Percentiles rank a stretch among this genome's conserved stretches.
phyloP scores from a whole-genome alignment of 345 rosid genomes.

The Eucalyptus marginata region DNA sequence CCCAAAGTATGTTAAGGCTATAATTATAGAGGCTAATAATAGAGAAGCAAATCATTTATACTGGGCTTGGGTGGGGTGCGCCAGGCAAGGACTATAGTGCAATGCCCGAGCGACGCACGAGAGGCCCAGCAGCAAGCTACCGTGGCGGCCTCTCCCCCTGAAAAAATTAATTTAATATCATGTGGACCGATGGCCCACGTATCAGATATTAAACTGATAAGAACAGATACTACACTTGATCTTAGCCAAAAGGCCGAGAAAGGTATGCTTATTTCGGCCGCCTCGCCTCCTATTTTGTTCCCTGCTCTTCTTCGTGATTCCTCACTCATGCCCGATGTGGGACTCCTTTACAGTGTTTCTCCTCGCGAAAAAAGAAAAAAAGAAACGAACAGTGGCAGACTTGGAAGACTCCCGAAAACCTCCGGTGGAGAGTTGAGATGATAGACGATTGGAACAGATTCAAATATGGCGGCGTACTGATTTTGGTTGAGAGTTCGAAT shows the following conservation, averaged over 20 bases:
- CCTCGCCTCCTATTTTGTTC: accelerated
- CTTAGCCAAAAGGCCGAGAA: slow-evolving; percentile 68
- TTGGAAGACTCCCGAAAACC: background rate
- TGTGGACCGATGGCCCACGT: slow-evolving; percentile 23
- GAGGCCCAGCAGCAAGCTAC: background rate
- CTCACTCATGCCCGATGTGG: background rate
- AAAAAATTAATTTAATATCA: slow-evolving; percentile 23
- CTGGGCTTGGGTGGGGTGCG: background rate
- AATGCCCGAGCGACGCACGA: background rate
- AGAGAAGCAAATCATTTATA: accelerated
- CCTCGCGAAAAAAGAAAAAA: background rate
- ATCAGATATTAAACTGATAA: slow-evolving; percentile 59
- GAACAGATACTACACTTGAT: slow-evolving; percentile 57
- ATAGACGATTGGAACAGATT: background rate
- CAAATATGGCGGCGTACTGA: background rate
- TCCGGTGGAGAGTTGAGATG: background rate
- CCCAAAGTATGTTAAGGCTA: too few relatives aligned
- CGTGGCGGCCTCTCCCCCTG: background rate
- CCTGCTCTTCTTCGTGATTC: background rate
- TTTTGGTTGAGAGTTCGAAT: background rate
- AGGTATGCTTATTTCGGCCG: background rate
- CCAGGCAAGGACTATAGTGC: background rate
- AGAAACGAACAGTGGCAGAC: background rate
- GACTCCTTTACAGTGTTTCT: background rate
- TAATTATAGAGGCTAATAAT: too few relatives aligned